These are phyloP conservation scores for Metschnikowia similis DNA, from an alignment of 805 yeast genomes.

Conservation along the genomic window DNA sequence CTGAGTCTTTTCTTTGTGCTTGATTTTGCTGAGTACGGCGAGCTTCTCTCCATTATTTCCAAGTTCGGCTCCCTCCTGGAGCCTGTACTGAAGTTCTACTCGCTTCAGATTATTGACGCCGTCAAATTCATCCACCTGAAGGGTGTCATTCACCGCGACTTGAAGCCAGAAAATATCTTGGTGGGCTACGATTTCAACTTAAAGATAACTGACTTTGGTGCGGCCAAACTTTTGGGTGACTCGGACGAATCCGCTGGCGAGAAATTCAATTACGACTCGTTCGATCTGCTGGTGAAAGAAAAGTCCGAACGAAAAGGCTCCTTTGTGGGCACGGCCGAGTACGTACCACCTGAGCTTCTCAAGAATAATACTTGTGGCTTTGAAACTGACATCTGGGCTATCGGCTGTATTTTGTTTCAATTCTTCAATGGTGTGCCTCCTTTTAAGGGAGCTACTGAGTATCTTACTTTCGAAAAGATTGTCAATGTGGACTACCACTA, in stretches of 20 bases:
- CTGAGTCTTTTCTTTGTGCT: conserved; percentile 83
- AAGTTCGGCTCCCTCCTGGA: conserved; percentile 76
- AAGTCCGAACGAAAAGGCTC: conserved; percentile 43
- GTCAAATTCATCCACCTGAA: conserved; percentile 81
- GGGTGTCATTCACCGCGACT: conserved; percentile 89
- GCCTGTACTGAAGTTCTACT: conserved; percentile 70
- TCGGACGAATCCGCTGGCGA: conserved; percentile 30
- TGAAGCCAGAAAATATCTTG: conserved; percentile 90
- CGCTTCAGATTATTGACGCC: conserved; percentile 86
- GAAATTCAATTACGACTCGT: conserved; percentile 28
- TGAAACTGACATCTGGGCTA: conserved; percentile 88
- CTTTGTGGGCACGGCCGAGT: conserved; percentile 97
- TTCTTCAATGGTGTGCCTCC: conserved; percentile 83
- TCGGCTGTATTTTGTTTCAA: conserved; percentile 85
- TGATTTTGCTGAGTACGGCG: conserved; percentile 96
- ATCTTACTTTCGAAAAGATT: conserved; percentile 83
- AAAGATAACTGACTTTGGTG: conserved; percentile 95
- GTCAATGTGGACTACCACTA: conserved; percentile 67
- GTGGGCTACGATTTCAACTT: conserved; percentile 81
- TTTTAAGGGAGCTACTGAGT: conserved; percentile 81
- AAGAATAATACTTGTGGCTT: conserved; percentile 76
- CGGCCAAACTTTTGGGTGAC: conserved; percentile 70
- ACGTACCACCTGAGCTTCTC: conserved; percentile 88
- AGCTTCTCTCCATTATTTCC: conserved; percentile 72
- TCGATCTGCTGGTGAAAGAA: conserved; percentile 21